phyloP scores from a whole-genome alignment of 108 stramenopile species.

The Cyclotella cryptica region DNA sequence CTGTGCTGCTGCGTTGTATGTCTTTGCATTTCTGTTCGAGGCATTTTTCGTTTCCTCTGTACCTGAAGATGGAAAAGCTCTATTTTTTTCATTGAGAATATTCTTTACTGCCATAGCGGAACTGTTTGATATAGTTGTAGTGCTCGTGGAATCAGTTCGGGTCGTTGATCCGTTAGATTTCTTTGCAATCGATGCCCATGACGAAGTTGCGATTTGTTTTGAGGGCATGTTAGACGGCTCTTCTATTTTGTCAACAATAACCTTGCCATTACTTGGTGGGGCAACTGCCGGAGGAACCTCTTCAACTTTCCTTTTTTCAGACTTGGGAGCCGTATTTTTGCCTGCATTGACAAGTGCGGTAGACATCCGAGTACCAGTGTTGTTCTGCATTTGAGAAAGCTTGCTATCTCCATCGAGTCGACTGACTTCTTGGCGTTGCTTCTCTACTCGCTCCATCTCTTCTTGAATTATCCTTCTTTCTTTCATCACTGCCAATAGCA shows the following conservation, averaged over 20 bases:
- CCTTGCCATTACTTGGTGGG: constrained; percentile 11
- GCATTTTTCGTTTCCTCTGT: constrained; percentile 44
- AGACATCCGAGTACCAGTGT: neutral
- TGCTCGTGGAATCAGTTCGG: constrained; percentile 41
- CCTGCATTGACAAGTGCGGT: neutral
- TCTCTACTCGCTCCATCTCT: constrained; percentile 75
- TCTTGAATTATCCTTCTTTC: constrained; percentile 79
- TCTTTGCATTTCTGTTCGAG: neutral
- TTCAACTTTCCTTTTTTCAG: neutral
- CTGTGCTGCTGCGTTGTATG: neutral
- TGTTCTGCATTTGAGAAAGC: neutral
- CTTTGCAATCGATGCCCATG: constrained; percentile 73
- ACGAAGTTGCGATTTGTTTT: constrained; percentile 53
- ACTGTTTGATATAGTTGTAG: constrained; percentile 24
- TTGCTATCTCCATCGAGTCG: constrained; percentile 15
- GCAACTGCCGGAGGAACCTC: neutral
- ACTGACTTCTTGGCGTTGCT: constrained; percentile 66
- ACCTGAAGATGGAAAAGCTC: constrained; percentile 13
- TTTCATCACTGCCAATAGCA: constrained; percentile 83
- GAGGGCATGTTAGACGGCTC: constrained; percentile 24
- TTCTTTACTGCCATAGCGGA: constrained; percentile 23
- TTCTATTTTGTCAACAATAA: constrained; percentile 11
- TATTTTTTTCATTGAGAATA: constrained; percentile 21
- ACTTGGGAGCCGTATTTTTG: neutral
- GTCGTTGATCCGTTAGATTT: constrained; percentile 52